These are phyloP conservation scores for Eucalyptus virginea DNA, from an alignment of 345 rosid species.

Conservation along the genomic window DNA sequence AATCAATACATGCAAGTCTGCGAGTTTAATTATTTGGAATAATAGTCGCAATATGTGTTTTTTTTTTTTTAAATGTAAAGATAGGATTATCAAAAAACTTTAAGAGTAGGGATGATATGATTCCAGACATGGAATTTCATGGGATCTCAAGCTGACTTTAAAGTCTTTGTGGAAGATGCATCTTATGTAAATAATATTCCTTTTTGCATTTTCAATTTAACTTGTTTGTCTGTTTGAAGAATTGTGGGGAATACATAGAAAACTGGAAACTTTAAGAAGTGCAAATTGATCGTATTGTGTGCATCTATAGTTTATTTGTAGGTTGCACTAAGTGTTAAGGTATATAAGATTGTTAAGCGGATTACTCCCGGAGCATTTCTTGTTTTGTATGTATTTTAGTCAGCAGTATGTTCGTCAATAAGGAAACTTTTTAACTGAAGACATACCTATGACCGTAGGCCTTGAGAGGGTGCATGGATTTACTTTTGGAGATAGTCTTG, in stretches of 20 bases:
- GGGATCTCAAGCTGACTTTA: background rate
- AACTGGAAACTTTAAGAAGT: background rate
- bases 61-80: background rate
- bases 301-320: background rate
- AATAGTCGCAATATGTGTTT: background rate
- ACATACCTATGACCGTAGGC: constrained; percentile 23
- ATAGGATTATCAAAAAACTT: background rate
- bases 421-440: background rate
- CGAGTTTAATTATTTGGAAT: background rate
- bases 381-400: background rate
- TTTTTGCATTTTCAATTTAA: background rate
- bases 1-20: background rate
- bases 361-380: background rate
- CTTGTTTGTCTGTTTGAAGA: background rate
- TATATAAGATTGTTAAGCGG: background rate
- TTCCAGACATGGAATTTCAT: background rate
- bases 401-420: background rate
- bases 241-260: background rate
- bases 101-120: background rate
- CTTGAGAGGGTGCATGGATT: constrained; percentile 94
- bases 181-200: background rate
- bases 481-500: constrained; percentile 90
- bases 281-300: background rate
- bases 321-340: background rate
- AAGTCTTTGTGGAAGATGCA: background rate